Evolutionary conservation across 2,329 filamentous ascomycete genomes (phyloP).

Genomic region (Aspergillus intermedius): DNA sequence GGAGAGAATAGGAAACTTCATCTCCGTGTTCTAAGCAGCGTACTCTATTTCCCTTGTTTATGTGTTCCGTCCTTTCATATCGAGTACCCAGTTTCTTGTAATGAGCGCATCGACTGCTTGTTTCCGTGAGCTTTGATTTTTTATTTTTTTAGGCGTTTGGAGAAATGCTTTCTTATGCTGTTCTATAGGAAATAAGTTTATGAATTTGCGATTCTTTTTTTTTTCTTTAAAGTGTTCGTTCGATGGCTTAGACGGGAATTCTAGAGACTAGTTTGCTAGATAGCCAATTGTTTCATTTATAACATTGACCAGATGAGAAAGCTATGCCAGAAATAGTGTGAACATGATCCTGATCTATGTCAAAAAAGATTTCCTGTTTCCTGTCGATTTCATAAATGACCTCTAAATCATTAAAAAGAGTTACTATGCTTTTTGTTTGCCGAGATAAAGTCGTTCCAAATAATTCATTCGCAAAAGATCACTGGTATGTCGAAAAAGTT

Average conservation of each 20-base stretch:
- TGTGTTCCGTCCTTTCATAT: slow-evolving; percentile 14
- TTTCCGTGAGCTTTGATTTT: slow-evolving; percentile 11
- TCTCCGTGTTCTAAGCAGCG: slow-evolving; percentile 75
- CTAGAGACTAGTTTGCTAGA: too few relatives aligned
- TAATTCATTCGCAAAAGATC: slow-evolving; percentile 13
- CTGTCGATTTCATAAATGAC: background rate
- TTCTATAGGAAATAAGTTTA: too few relatives aligned
- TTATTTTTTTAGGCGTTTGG: slow-evolving; percentile 20
- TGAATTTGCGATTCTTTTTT: background rate
- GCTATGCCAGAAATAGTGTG: background rate
- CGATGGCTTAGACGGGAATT: too few relatives aligned
- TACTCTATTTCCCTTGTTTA: slow-evolving; percentile 7
- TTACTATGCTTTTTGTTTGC: slow-evolving; percentile 3
- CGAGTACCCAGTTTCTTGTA: slow-evolving; percentile 27
- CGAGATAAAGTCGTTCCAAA: slow-evolving; percentile 1
- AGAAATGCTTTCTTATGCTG: background rate
- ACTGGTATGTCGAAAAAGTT: background rate
- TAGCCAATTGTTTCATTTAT: background rate
- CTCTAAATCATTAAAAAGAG: slow-evolving; percentile 1
- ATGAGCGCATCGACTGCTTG: slow-evolving; percentile 25
- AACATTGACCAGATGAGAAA: background rate
- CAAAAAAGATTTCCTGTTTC: background rate
- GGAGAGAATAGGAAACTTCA: slow-evolving; percentile 97
- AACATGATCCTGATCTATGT: slow-evolving; percentile 2
- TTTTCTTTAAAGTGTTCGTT: background rate